These are phyloP conservation scores for Arctium minus DNA, from an alignment of 129 eudicot species.

Conservation along the genomic window DNA sequence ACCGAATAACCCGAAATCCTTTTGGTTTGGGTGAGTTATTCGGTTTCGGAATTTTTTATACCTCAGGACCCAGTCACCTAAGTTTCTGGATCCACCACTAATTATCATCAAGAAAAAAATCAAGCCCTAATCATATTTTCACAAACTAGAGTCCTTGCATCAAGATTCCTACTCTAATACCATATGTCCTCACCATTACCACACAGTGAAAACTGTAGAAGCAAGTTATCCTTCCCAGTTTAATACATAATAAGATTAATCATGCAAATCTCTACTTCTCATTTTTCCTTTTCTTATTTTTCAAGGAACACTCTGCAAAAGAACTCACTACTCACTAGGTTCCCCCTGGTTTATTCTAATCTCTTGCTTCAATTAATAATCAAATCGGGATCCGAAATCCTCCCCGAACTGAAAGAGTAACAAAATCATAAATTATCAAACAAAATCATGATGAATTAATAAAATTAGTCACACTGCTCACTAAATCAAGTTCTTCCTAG, in stretches of 20 bases:
- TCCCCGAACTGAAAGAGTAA: background rate
- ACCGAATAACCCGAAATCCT: too few relatives aligned
- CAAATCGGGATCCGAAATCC: background rate
- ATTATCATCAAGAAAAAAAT: background rate
- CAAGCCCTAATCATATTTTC: background rate
- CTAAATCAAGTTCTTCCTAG: background rate
- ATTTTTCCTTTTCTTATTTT: background rate
- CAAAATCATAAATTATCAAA: background rate
- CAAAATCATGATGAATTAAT: background rate
- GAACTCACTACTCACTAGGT: background rate
- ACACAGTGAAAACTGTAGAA: background rate
- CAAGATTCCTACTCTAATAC: background rate
- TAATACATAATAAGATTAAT: background rate
- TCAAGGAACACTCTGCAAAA: background rate
- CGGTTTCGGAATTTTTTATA: too few relatives aligned
- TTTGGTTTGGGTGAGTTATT: too few relatives aligned
- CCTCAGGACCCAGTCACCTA: too few relatives aligned
- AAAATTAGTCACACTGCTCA: background rate
- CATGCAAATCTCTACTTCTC: background rate
- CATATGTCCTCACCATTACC: background rate
- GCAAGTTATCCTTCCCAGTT: background rate
- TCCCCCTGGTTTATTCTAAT: background rate
- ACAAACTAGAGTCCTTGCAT: background rate
- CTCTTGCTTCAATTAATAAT: background rate
- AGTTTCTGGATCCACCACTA: too few relatives aligned